Evolutionary conservation across 1,284 basidiomycete species (phyloP), one percentile per base, ranked within the genome.

Genomic region (Athelia psychrophila): DNA sequence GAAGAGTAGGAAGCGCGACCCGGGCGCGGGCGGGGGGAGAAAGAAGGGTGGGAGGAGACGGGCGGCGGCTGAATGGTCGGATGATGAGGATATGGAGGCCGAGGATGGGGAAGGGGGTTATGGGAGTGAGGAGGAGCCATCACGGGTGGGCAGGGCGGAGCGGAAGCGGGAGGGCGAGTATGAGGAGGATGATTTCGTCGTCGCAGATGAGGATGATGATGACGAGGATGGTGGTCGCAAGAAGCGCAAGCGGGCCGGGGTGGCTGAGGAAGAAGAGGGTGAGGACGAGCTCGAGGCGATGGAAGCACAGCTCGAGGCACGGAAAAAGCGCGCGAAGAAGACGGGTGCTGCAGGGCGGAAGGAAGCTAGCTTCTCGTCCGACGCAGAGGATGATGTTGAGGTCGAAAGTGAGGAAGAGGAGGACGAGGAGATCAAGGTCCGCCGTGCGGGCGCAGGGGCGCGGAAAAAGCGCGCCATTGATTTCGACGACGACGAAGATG

Each of bases 161-260:
- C 60, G 68, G 59, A 64, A 79, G 68, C 69, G 73, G 52, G 67
- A 74, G 46, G 69, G 74, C 59, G 88, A 91, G 44, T 92, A 93
- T 60, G 84, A 89, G 63, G 83, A 86, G 51, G 90, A 93, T 62
- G 90, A 89, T 60, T 91, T 93, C 61, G 75, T 92, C 35, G 90
- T 92, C 8, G 84, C 86, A 23, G 86, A 86, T 56, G 77, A 87
- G 45, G 83, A 83, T 8, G 86, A 88, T 33, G 86, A 86, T 20
- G 87, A 88, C 5, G 78, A 62, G 4, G 73, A 70, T 20, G 70
- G 63, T 2, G 72, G 64, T 40, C 57, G 57, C 42, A 62, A 59
- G 25, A 60, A 63, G 13, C 72, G 69, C 56, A 74, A 70, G 54
- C 68, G 68, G 18, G 76, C 74, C 50, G 69, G 69, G 20, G 64